These are phyloP conservation scores for Lipomyces sp. DNA, from an alignment of 805 yeast genomes.

Conservation along the genomic window DNA sequence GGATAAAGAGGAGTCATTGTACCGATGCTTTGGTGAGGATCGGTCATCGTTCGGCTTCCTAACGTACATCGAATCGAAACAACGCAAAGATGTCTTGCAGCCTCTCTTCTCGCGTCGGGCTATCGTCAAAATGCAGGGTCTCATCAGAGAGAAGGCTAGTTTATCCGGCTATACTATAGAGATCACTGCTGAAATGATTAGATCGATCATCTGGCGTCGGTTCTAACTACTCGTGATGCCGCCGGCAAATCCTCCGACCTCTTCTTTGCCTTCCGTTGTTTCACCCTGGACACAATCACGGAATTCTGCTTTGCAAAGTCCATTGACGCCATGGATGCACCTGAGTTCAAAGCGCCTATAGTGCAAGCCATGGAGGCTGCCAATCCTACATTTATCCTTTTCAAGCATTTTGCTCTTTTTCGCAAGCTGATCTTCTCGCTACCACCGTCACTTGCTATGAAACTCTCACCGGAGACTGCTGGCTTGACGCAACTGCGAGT, in stretches of 20 bases:
- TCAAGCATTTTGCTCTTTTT: background rate
- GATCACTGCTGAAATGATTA: background rate
- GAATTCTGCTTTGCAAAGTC: conserved; percentile 2
- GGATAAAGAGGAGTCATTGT: conserved; percentile 4
- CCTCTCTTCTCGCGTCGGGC: conserved; percentile 1
- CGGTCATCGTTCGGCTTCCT: conserved; percentile 4
- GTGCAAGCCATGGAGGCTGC: background rate
- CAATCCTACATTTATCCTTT: conserved; percentile 1
- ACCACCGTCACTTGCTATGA: background rate
- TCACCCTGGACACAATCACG: background rate
- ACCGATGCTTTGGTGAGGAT: background rate
- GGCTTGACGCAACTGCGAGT: background rate
- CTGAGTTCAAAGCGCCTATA: background rate
- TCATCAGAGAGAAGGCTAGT: background rate
- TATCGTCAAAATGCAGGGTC: conserved; percentile 1
- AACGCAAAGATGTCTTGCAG: background rate
- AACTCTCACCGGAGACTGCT: background rate
- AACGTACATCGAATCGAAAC: background rate
- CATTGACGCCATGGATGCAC: conserved; percentile 1
- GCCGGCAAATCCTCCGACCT: background rate
- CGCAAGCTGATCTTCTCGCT: background rate
- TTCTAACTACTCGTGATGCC: background rate
- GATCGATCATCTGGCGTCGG: background rate
- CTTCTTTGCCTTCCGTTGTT: background rate
- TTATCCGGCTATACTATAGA: background rate